Percentiles rank a stretch among this genome's conserved stretches.
Evolutionary conservation across 2,329 filamentous ascomycete genomes (phyloP).

Genomic region (Balansia obtecta): DNA sequence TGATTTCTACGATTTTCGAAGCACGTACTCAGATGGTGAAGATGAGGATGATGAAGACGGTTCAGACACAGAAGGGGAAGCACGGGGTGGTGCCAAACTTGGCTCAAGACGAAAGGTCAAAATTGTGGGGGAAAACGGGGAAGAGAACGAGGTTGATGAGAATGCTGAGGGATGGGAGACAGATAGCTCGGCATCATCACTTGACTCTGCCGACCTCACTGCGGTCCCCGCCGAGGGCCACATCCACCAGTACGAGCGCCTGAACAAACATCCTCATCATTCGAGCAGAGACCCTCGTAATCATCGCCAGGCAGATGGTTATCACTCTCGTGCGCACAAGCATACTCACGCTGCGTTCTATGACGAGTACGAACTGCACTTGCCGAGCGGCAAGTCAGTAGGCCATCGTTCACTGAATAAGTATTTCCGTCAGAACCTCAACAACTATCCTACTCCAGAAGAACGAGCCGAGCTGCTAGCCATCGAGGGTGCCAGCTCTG

Average conservation of each 20-base stretch:
- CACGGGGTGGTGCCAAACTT: slow-evolving; percentile 54
- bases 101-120: slow-evolving; percentile 46
- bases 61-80: slow-evolving; percentile 28
- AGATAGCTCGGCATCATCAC: slow-evolving; percentile 77
- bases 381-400: slow-evolving; percentile 79
- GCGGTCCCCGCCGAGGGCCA: slow-evolving; percentile 65
- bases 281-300: slow-evolving; percentile 56
- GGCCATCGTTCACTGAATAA: slow-evolving; percentile 78
- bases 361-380: slow-evolving; percentile 85
- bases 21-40: slow-evolving; percentile 80
- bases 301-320: slow-evolving; percentile 65
- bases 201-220: slow-evolving; percentile 74
- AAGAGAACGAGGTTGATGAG: slow-evolving; percentile 36
- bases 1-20: slow-evolving; percentile 93
- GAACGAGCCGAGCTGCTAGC: slow-evolving; percentile 60
- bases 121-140: slow-evolving; percentile 37
- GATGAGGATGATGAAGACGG: slow-evolving; percentile 45
- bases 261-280: slow-evolving; percentile 65
- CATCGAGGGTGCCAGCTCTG: slow-evolving; percentile 32
- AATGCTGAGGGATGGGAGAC: slow-evolving; percentile 86
- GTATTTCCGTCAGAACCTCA: slow-evolving; percentile 89
- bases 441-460: slow-evolving; percentile 66
- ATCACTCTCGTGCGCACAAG: slow-evolving; percentile 73
- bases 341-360: slow-evolving; percentile 66
- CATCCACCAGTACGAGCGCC: slow-evolving; percentile 57